A percentile compares a stretch with the other conserved stretches of the same genome.
Conservation (phyloP, 139 green algal genomes). For the Chlorella sp. region DNA sequence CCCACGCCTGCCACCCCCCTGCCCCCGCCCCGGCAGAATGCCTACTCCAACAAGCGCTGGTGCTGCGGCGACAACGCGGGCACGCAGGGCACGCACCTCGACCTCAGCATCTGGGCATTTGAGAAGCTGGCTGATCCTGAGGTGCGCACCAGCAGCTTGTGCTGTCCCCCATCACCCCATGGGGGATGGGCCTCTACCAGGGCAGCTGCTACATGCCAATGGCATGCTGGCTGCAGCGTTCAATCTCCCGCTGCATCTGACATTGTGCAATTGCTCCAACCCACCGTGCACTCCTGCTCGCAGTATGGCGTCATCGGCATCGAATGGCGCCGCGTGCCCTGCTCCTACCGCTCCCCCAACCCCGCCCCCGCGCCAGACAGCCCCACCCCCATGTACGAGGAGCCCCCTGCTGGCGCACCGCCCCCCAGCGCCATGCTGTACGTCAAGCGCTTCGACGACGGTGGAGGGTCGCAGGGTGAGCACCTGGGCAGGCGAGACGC, state of each 20-base stretch:
- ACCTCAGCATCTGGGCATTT: slow-evolving; percentile 39
- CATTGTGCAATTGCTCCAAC: too few relatives aligned
- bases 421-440: slow-evolving; percentile 15
- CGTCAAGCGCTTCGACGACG: slow-evolving; percentile 31
- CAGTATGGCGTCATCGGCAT: slow-evolving; percentile 25
- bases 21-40: slow-evolving; percentile 38
- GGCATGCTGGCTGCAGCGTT: too few relatives aligned
- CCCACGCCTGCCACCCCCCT: slow-evolving; percentile 4
- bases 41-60: slow-evolving; percentile 48
- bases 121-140: slow-evolving; percentile 28
- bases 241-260: too few relatives aligned
- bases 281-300: too few relatives aligned
- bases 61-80: slow-evolving; percentile 38
- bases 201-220: too few relatives aligned
- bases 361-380: slow-evolving; percentile 14
- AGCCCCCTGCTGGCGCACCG: neutral
- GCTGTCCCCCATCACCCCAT: neutral
- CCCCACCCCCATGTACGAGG: neutral
- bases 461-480: slow-evolving; percentile 24
- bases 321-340: slow-evolving; percentile 25
- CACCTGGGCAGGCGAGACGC: neutral
- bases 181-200: too few relatives aligned
- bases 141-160: too few relatives aligned
- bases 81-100: slow-evolving; percentile 27
- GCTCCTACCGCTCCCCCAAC: slow-evolving; percentile 16